phyloP scores from a whole-genome alignment of 768 basidiomycete species.

The Coprinopsis sp. region DNA sequence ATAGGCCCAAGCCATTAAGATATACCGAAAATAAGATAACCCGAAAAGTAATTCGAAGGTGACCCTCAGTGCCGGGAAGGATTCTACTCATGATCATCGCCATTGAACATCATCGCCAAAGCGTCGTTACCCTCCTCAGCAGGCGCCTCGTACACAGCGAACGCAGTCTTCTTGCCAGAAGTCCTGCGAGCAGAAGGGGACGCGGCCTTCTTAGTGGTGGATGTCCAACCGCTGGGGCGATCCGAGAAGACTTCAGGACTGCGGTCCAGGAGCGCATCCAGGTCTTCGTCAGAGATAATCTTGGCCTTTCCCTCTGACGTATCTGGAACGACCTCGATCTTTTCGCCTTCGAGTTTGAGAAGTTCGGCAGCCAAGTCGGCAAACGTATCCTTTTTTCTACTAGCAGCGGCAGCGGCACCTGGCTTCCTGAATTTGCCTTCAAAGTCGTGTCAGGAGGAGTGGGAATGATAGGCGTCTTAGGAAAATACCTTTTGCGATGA shows the following conservation, averaged over 20 bases:
- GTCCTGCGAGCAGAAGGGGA: neutral
- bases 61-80: neutral
- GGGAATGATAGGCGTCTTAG: neutral
- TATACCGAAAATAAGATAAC: conserved; percentile 3
- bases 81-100: conserved; percentile 8
- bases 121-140: conserved; percentile 60
- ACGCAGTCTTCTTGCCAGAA: conserved; percentile 43
- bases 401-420: conserved; percentile 42
- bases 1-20: no score
- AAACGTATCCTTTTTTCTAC: conserved; percentile 57
- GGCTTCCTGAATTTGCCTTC: conserved; percentile 83
- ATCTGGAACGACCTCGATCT: conserved; percentile 80
- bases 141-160: conserved; percentile 75
- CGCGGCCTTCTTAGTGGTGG: conserved; percentile 19
- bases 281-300: conserved; percentile 77
- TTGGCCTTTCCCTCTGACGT: conserved; percentile 64
- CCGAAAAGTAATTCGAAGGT: neutral
- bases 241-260: conserved; percentile 67
- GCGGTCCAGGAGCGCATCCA: conserved; percentile 79
- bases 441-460: neutral
- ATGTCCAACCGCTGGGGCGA: conserved; percentile 72
- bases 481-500: conserved; percentile 80
- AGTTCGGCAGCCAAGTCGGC: conserved; percentile 79
- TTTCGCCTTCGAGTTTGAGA: conserved; percentile 79
- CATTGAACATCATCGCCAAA: conserved; percentile 60